A percentile compares a stretch with the other conserved stretches of the same genome.
Evolutionary conservation across 208 protist genomes (phyloP).

Genomic region (Crithidia brevicula): DNA sequence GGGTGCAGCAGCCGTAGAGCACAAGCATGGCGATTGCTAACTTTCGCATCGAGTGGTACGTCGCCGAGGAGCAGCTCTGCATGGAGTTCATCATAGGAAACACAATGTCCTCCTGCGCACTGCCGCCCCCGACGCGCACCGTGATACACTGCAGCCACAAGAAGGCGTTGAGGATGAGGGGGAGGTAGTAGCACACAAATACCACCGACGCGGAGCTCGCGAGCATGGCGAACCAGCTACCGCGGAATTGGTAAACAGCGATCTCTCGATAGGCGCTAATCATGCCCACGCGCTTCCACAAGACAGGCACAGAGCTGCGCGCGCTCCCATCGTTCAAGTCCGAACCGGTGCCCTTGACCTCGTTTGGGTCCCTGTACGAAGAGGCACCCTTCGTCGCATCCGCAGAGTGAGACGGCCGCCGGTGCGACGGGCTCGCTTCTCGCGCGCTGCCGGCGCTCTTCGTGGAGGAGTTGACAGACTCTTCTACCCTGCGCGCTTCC

Average conservation of each 20-base stretch:
- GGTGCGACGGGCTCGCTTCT: not conserved
- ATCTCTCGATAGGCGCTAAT: conserved; percentile 28
- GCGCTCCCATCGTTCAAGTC: not conserved
- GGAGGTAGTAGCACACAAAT: conserved; percentile 22
- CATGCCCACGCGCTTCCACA: conserved; percentile 24
- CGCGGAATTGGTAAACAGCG: conserved; percentile 31
- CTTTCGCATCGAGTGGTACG: conserved; percentile 15
- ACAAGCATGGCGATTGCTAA: conserved; percentile 22
- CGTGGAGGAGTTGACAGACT: not conserved
- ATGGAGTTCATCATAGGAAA: conserved; percentile 12
- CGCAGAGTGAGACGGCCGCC: not conserved
- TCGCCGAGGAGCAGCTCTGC: conserved; percentile 10
- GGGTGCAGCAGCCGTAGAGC: conserved; percentile 17
- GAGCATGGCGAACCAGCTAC: conserved; percentile 22
- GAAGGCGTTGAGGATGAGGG: conserved; percentile 18
- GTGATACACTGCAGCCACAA: conserved; percentile 29
- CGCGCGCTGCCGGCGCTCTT: not conserved
- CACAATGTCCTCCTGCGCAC: not conserved
- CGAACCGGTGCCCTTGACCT: too few relatives aligned
- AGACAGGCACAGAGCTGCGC: not conserved
- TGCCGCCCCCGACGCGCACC: not conserved
- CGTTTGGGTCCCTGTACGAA: not conserved
- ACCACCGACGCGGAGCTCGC: conserved; percentile 25
- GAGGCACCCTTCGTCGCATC: not conserved
- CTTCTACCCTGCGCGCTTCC: not conserved